Evolutionary conservation across 306 rosid species (phyloP), one percentile per base, ranked within the genome.

Genomic region (Styphnolobium japonicum): DNA sequence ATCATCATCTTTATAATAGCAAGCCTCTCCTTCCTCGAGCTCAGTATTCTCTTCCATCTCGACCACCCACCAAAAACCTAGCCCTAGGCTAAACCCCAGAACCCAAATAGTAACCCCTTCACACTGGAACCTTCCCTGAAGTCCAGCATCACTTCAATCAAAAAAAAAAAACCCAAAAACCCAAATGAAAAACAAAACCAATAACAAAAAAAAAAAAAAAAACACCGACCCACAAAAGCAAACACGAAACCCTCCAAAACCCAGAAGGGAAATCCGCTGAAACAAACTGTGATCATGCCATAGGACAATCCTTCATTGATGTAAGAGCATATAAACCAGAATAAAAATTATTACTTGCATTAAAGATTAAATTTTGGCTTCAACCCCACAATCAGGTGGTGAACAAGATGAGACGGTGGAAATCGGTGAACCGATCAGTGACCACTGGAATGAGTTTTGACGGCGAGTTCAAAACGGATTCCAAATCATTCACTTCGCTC

Each of bases 11-110:
- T 83, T 81, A 86, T 64, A 72, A 89, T 75, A 83, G 86, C 82
- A 51, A 77, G 97, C 90, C 82, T 92, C 94, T 77, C 93, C 96
- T 85, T 94, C 98, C 63, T 89, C 97, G 29, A 90, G 86, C 75
- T 90, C 93, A 36, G 78, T 77, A 73, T 81, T 62, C 51, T 81
- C 84, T 56, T 82, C 89, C 93, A 92, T 88, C 25, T 68, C 81
- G 53, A 77, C 78, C 49, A 67, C 67, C 75, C 80, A 56, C 76
- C 69, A 71, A 53, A 65, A 83, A 37, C 77, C 75, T 37, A 80
- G 83, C 86, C 85, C 85, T 64, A 86, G 68, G 69, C 71, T 76
- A 62, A 72, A 68, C 83, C 85, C 81, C 83, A 87, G 60, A 79
- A 75, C 90, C 68, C 80, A 76, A 87, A 87, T 70, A 71, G 73